These are phyloP conservation scores for Cardiosporidium cionae DNA, from an alignment of 169 alveolate species.

Conservation along the genomic window DNA sequence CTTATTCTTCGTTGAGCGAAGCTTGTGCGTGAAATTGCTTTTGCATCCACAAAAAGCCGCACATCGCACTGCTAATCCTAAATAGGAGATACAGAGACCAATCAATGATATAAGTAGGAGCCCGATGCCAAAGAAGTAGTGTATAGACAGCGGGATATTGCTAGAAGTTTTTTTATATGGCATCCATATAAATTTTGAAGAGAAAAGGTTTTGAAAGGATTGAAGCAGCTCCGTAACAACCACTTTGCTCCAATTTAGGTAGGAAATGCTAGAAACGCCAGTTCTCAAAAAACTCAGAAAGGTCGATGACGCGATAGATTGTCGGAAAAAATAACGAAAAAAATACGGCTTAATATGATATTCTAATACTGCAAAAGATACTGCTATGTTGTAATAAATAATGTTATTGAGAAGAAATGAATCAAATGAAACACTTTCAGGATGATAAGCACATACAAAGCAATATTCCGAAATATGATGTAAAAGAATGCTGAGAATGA, in stretches of 20 bases:
- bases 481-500: conserved; percentile 10
- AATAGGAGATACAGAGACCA: neutral
- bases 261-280: no score
- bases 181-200: no score
- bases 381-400: conserved; percentile 10
- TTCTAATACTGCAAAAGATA: conserved; percentile 21
- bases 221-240: conserved; percentile 1
- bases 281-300: no score
- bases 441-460: conserved; percentile 10
- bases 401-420: conserved; percentile 24
- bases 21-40: conserved; percentile 25
- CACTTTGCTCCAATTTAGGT: no score
- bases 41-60: neutral
- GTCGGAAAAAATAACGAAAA: conserved; percentile 5
- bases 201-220: no score
- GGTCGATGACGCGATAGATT: no score
- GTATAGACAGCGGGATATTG: neutral
- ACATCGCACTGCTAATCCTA: conserved; percentile 14
- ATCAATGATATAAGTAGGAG: neutral
- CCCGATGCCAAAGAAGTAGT: neutral
- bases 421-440: neutral
- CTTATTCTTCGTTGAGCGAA: neutral
- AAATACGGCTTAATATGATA: conserved; percentile 12
- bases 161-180: neutral
- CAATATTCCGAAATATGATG: conserved; percentile 14